Evolutionary conservation across 2,329 filamentous ascomycete species (phyloP).

Genomic region (Beauveria sp.): DNA sequence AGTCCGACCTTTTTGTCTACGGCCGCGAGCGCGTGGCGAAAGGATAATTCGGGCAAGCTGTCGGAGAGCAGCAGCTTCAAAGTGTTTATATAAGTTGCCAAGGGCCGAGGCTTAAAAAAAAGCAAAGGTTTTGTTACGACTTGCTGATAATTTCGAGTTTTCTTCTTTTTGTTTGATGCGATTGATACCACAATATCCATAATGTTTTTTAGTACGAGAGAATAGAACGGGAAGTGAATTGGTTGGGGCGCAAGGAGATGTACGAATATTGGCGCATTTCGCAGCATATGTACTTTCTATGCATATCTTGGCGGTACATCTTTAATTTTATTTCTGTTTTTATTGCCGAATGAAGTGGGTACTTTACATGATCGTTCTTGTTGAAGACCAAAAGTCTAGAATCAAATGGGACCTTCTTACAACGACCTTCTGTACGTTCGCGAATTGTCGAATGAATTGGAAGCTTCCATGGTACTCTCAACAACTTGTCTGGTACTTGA

Average conservation of each 20-base stretch:
- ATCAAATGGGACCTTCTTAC: no score
- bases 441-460: no score
- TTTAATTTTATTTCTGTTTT: neutral
- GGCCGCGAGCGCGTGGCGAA: conserved; percentile 5
- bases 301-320: neutral
- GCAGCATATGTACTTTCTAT: neutral
- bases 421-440: no score
- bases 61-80: conserved; percentile 12
- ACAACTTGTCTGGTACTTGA: no score
- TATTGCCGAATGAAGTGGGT: neutral
- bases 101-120: neutral
- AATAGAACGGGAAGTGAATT: neutral
- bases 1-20: neutral
- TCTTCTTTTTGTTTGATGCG: neutral
- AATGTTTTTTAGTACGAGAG: neutral
- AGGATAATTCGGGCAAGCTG: conserved; percentile 9
- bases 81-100: conserved; percentile 10
- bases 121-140: neutral
- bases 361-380: no score
- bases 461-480: no score
- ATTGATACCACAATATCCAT: conserved; percentile 8
- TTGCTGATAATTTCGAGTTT: neutral
- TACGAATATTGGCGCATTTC: neutral
- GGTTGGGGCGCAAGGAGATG: neutral
- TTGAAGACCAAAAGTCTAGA: no score